Percentiles rank a stretch among this genome's conserved stretches.
These are phyloP conservation scores for Leishmania aethiopica DNA, from an alignment of 208 protist species.

Conservation along the genomic window DNA sequence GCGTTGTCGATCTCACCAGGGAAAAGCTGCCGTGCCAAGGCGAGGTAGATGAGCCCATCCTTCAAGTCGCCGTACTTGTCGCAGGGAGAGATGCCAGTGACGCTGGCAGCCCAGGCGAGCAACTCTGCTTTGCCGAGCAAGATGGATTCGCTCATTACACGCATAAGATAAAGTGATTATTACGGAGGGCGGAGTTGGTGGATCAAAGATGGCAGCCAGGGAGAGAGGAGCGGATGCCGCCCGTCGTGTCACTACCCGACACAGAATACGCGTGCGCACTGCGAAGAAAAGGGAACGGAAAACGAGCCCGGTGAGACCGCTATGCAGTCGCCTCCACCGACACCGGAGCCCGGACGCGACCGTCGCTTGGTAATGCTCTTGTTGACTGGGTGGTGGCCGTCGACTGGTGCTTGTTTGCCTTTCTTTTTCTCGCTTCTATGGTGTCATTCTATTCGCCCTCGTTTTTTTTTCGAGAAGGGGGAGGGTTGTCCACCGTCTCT, in stretches of 20 bases:
- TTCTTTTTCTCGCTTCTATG: not conserved
- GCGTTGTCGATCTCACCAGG: constrained; percentile 24
- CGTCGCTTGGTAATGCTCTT: not conserved
- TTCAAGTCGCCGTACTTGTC: constrained; percentile 58
- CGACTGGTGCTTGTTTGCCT: not conserved
- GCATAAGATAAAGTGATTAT: not conserved
- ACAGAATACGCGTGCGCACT: not conserved
- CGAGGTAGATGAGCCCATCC: constrained; percentile 63
- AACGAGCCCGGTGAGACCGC: no score
- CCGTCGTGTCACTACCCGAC: not conserved
- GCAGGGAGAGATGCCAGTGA: constrained; percentile 45
- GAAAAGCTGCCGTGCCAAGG: constrained; percentile 40
- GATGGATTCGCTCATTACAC: constrained; percentile 2
- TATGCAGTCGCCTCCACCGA: not conserved
- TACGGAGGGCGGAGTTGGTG: not conserved
- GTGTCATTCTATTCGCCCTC: not conserved
- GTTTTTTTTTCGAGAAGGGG: not conserved
- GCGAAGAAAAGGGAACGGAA: not conserved
- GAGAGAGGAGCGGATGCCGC: not conserved
- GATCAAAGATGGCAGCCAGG: not conserved
- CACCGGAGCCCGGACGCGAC: not conserved
- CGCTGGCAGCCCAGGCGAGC: constrained; percentile 47
- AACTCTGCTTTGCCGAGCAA: constrained; percentile 55
- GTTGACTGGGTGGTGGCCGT: not conserved
- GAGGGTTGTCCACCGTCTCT: not conserved